Evolutionary conservation across 2,329 filamentous ascomycete species (phyloP), one percentile per base, ranked within the genome.

Genomic region (Allantophomopsis cytisporea): DNA sequence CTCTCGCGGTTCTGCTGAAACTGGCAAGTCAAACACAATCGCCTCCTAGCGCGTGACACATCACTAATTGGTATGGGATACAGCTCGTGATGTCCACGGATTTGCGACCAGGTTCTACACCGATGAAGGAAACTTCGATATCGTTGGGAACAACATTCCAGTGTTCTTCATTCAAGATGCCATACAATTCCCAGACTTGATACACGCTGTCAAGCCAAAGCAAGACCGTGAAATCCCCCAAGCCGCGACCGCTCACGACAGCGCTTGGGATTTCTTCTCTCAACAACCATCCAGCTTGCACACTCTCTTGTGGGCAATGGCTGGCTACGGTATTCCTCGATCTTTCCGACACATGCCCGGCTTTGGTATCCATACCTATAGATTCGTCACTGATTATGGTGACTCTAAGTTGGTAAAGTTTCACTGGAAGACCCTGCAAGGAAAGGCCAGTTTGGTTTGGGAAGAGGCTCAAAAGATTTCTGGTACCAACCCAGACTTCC

Each of bases 51-150:
- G 23, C 8, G 5, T 28, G 23, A 28, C 4, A 28, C 10, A 12
- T 28, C 23, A 28, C 11, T 28, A 28, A 28, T 28, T 28, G 23
- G 7, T 28, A 28, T 20, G 18, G 18, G 7, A 86, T 49, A 79
- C 77, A 0, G 78, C 69, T 6, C 70, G 82, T 30, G 81, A 86
- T 61, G 77, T 84, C 0, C 80, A 81, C 45, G 81, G 81, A 1
- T 85, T 84, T 49, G 80, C 81, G 2, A 71, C 66, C 37, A 68
- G 69, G 41, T 78, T 81, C 48, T 84, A 83, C 50, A 84, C 80
- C 0, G 76, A 83, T 31, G 77, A 83, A 48, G 80, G 80, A 18
- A 85, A 84, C 54, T 79, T 73, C 54, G 76, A 82, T 44, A 71
- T 81, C 35, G 76, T 81, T 2, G 77, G 76, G 17, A 80, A 80